Base-by-base conservation (phyloP, 345 rosid genomes). In the Cardamine resedifolia region DNA sequence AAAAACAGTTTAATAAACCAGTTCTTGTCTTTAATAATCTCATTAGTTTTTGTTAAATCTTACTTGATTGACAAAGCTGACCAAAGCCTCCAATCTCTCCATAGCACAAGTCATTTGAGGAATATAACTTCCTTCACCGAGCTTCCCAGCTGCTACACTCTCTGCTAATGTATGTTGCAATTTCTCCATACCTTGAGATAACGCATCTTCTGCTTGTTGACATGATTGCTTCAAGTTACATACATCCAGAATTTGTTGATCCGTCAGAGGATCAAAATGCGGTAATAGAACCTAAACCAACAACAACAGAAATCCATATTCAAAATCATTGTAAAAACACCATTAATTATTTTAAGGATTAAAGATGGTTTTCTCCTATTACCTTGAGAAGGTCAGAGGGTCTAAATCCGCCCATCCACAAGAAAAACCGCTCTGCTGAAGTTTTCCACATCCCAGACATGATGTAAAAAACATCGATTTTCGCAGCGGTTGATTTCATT, bases 161-260 rank as follows among this genome's bases (percentile, higher is more conserved):
- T 82, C 90, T 15, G 96, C 82, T 36, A 95, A 82, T 3, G 79
- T 86, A 64, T 84, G 86, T 68, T 87, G 96, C 74, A 95, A 84
- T 72, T 83, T 95, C 12, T 86, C 99, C 96, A 91, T 87, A n/a
- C 96, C 99, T 78, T 89, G 93, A 0, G 93, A 80, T 23, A 95
- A 83, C 10, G 99, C 97, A 67, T 95, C 98, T 86, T 95, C 99
- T 2, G 96, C 98, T 80, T 95, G 99, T 72, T 95, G 94, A 81
- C 97, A 91, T 47, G 96, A 83, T 60, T 85, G 80, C 64, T 20
- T 75, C 49, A 95, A 72, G 67, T 80, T 88, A 55, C 60, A 51
- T 21, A 86, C 86, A 53, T 83, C 84, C 56, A 80, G 7, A 20
- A 72, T 10, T 50, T 95, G 97, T 41, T 78, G 81, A 3, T 91